Evolutionary conservation across 768 basidiomycete species (phyloP), one percentile per base, ranked within the genome.

Genomic region (Tephrocybe sp.): DNA sequence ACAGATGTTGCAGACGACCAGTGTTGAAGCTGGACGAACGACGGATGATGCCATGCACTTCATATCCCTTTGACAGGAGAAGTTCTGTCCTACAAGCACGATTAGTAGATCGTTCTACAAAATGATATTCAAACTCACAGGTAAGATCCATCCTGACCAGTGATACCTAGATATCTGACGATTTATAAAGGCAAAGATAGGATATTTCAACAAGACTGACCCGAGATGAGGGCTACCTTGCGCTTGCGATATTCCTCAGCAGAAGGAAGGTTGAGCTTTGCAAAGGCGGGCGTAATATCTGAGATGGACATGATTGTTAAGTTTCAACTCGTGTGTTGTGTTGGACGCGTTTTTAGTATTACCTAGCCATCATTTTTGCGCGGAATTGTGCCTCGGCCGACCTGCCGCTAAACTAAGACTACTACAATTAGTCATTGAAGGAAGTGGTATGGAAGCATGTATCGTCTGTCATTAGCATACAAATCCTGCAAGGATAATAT

Each of bases 1-100:
- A 95, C 20, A 98, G 82, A 70, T 97, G 92, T 62, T 96, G 88
- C 62, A 98, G 75, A 63, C 95, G 87, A 61, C 89, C 89, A 49
- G 95, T 98, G 72, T 98, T 98, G 84, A 98, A 98, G 61, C 90
- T 94, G 17, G 96, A 98, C 30, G 94, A 97, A 51, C 95, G 89
- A 60, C 95, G 89, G 61, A 98, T 97, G 72, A 97, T 94, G 36
- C 90, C 93, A 61, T 96, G 93, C 3, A 96, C 93, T 55, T 92
- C 79, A 65, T 96, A 96, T 16, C 93, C 93, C 67, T 95, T 94
- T 46, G 77, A 76, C 48, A 96, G 71, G 54, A 96, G 74, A 20
- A 95, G 72, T 67, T 95, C 92, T 19, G 90, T 87, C 45, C 92
- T 92, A 55, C 45, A 51, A 26, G 50, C 38, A n/a, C 50, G 5